Conservation (phyloP, 2,329 filamentous ascomycete species). For the Pyrenophora tritici-repentis region DNA sequence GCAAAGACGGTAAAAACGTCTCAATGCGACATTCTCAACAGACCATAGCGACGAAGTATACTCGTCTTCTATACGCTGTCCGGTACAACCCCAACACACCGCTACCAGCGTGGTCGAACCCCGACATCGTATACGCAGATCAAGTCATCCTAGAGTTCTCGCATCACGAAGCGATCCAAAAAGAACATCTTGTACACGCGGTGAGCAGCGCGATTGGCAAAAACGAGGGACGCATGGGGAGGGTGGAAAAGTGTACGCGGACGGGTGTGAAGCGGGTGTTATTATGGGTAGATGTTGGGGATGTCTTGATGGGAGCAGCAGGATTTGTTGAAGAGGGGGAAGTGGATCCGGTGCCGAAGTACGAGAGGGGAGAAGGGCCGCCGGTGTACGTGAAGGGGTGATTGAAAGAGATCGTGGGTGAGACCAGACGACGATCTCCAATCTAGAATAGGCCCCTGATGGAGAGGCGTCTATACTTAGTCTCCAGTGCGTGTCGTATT, state of each 20-base stretch:
- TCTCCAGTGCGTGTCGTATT: no score
- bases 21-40: neutral
- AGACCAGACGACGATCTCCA: no score
- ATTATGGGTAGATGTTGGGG: conserved; percentile 22
- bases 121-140: conserved; percentile 12
- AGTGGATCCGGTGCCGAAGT: conserved; percentile 14
- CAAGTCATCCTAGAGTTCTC: conserved; percentile 20
- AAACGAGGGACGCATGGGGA: conserved; percentile 18
- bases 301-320: conserved; percentile 2
- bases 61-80: conserved; percentile 12
- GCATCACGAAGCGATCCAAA: conserved; percentile 2
- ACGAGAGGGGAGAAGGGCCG: conserved; percentile 19
- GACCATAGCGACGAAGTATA: conserved; percentile 12
- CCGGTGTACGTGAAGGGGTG: conserved; percentile 10
- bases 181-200: conserved; percentile 10
- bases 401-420: neutral
- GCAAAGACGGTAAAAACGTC: neutral
- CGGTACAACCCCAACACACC: conserved; percentile 11
- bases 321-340: neutral
- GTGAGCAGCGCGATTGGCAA: conserved; percentile 16
- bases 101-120: conserved; percentile 17
- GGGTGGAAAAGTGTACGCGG: conserved; percentile 9
- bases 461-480: no score
- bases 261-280: conserved; percentile 13
- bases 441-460: no score